A percentile compares a stretch with the other conserved stretches of the same genome.
Conservation (phyloP, 768 basidiomycete species). For the Suillus clintonianus region DNA sequence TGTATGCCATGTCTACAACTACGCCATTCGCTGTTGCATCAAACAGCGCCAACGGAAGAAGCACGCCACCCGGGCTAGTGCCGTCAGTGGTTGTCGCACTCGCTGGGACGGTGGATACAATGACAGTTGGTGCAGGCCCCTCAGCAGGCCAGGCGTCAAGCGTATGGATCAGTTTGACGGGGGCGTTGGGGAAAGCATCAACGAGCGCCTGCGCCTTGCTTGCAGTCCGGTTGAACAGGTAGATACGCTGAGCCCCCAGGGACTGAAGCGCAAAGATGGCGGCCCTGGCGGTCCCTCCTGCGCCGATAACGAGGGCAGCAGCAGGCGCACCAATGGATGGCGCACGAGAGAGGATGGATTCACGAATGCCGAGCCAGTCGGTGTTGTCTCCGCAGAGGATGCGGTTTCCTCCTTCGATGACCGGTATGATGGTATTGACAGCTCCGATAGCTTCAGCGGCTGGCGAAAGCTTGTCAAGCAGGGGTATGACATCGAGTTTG, state of each 20-base stretch:
- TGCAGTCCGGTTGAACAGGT: conserved; percentile 85
- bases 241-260: conserved; percentile 69
- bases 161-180: conserved; percentile 59
- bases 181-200: conserved; percentile 62
- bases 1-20: conserved; percentile 94
- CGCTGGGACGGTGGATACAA: conserved; percentile 89
- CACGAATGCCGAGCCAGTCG: conserved; percentile 88
- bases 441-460: conserved; percentile 89
- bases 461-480: conserved; percentile 77
- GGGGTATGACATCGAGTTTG: conserved; percentile 87
- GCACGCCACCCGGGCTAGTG: conserved; percentile 38
- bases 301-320: conserved; percentile 85
- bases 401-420: conserved; percentile 35
- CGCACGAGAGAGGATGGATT: conserved; percentile 49
- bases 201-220: conserved; percentile 73
- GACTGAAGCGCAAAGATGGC: conserved; percentile 86
- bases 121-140: conserved; percentile 59
- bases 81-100: conserved; percentile 50
- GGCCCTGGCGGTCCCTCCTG: conserved; percentile 92
- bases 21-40: conserved; percentile 61
- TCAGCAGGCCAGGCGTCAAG: conserved; percentile 55
- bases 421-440: conserved; percentile 87
- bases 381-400: conserved; percentile 92
- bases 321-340: conserved; percentile 33
- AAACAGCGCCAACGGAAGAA: conserved; percentile 61